These are phyloP conservation scores for Aspergillus transmontanensis DNA, from an alignment of 2,329 filamentous ascomycete genomes.

Conservation along the genomic window DNA sequence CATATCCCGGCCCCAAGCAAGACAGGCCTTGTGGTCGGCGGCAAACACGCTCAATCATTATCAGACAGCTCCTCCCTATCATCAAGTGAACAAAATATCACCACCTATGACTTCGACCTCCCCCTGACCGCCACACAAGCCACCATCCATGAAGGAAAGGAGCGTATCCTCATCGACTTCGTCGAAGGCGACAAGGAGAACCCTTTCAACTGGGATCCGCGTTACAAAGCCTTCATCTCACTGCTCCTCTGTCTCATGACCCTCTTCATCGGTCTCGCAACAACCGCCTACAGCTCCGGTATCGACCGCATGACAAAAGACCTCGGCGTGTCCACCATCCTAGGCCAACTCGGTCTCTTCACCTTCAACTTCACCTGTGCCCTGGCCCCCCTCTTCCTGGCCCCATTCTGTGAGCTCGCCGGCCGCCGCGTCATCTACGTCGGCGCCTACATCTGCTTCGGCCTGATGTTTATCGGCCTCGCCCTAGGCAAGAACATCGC, in stretches of 20 bases:
- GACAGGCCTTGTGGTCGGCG: conserved; percentile 28
- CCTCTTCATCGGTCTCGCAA: conserved; percentile 57
- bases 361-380: conserved; percentile 54
- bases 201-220: conserved; percentile 54
- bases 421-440: conserved; percentile 51
- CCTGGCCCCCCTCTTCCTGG: conserved; percentile 51
- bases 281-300: conserved; percentile 56
- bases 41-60: conserved; percentile 28
- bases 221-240: conserved; percentile 51
- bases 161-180: conserved; percentile 52
- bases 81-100: conserved; percentile 21
- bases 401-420: conserved; percentile 55
- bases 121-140: conserved; percentile 51
- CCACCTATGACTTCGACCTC: conserved; percentile 52
- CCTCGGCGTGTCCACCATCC: conserved; percentile 43
- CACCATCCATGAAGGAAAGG: conserved; percentile 45
- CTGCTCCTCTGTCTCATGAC: conserved; percentile 55
- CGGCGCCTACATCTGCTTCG: conserved; percentile 50
- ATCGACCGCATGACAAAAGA: conserved; percentile 51
- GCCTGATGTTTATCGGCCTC: conserved; percentile 52
- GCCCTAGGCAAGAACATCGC: conserved; percentile 52
- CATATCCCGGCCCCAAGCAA: conserved; percentile 8
- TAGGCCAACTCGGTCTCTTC: conserved; percentile 55
- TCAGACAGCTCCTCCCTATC: conserved; percentile 23
- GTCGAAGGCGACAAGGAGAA: conserved; percentile 51